These are phyloP conservation scores for Lignosus rhinocerotis DNA, from an alignment of 1,284 basidiomycete species.

Conservation along the genomic window DNA sequence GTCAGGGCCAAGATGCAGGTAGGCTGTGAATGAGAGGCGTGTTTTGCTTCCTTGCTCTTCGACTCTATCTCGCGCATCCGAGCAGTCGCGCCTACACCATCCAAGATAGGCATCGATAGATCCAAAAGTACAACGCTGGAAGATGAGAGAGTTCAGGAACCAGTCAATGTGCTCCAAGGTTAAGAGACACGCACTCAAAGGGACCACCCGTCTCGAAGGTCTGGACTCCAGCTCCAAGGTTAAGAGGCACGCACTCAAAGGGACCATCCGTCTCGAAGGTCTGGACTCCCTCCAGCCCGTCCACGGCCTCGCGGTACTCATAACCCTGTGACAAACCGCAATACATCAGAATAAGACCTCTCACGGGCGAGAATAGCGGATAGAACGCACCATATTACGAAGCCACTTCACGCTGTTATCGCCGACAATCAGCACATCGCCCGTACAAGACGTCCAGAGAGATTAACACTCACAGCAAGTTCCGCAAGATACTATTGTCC, in stretches of 20 bases:
- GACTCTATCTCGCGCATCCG: slow-evolving; percentile 84
- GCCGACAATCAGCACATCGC: slow-evolving; percentile 26
- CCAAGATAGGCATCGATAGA: slow-evolving; percentile 90
- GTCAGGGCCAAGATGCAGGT: slow-evolving; percentile 88
- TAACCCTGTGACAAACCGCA: slow-evolving; percentile 54
- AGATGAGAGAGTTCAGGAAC: slow-evolving; percentile 9
- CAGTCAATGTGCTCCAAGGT: not conserved
- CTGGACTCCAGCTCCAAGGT: not conserved
- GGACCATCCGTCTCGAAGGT: slow-evolving; percentile 67
- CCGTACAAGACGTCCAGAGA: slow-evolving; percentile 24
- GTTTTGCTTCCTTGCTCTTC: slow-evolving; percentile 36
- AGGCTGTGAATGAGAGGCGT: slow-evolving; percentile 27
- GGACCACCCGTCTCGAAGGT: slow-evolving; percentile 67
- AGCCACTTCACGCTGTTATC: slow-evolving; percentile 74
- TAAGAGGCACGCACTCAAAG: slow-evolving; percentile 64
- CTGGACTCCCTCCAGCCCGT: slow-evolving; percentile 85
- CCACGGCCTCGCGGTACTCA: slow-evolving; percentile 76
- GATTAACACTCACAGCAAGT: slow-evolving; percentile 55
- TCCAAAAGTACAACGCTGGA: slow-evolving; percentile 83
- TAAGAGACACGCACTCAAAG: slow-evolving; percentile 64
- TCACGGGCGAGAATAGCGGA: not conserved
- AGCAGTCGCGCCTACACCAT: slow-evolving; percentile 83
- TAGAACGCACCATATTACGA: slow-evolving; percentile 54
- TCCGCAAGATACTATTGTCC: slow-evolving; percentile 78
- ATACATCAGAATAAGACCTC: not conserved